Percentiles rank a stretch among this genome's conserved stretches.
Conservation (phyloP, 768 basidiomycete species). For the Leucosporidium scottii region DNA sequence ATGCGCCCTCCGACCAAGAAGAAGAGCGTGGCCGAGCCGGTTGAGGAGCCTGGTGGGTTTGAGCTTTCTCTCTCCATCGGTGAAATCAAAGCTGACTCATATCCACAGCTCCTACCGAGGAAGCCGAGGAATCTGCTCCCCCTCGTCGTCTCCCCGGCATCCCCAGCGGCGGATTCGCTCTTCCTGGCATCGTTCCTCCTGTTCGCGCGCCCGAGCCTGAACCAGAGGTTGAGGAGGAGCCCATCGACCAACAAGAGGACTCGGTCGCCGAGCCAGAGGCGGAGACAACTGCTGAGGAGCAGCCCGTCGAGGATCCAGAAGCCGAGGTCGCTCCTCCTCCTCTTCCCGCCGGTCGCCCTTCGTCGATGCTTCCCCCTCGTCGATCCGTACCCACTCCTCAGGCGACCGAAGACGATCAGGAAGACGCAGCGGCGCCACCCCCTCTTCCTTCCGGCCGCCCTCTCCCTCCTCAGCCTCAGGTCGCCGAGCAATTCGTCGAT, state of each 20-base stretch:
- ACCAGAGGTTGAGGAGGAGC: neutral
- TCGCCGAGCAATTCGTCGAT: constrained; percentile 3
- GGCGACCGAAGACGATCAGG: neutral
- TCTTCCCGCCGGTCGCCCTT: constrained; percentile 1
- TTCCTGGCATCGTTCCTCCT: constrained; percentile 20
- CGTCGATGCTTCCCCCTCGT: neutral
- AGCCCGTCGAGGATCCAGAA: neutral
- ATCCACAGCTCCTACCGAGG: neutral
- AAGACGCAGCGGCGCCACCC: neutral
- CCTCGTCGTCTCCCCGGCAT: constrained; percentile 8
- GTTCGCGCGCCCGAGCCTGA: neutral
- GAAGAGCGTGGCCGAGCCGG: constrained; percentile 1
- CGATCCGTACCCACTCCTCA: neutral
- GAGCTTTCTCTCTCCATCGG: neutral
- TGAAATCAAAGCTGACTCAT: neutral
- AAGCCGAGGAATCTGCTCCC: too few relatives aligned
- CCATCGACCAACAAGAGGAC: neutral
- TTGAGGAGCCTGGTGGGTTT: constrained; percentile 1
- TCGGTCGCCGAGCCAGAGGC: neutral
- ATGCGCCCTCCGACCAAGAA: constrained; percentile 13
- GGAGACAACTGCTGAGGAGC: neutral
- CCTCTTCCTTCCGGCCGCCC: neutral
- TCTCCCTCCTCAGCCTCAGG: neutral
- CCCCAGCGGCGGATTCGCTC: constrained; percentile 20
- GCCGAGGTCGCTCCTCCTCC: constrained; percentile 1